Conservation (phyloP, 257 asterid genomes). For the Forsythia suspensa region DNA sequence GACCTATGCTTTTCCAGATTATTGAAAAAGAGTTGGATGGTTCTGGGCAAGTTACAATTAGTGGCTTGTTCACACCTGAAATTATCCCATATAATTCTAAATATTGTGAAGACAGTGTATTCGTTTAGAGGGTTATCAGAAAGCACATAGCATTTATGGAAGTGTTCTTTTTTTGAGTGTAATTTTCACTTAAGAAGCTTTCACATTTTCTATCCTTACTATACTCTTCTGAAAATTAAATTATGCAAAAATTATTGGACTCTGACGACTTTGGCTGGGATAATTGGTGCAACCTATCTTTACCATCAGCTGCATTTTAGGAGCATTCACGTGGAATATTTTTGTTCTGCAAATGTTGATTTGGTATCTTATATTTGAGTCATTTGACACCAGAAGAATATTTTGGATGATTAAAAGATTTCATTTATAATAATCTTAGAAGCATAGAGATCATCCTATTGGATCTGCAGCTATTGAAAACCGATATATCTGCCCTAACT, state of each 20-base stretch:
- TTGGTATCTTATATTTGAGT: neutral
- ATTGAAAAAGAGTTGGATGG: neutral
- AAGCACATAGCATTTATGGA: neutral
- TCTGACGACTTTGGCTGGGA: neutral
- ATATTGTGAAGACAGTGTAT: neutral
- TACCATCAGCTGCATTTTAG: neutral
- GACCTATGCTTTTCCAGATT: neutral
- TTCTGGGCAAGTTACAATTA: constrained; percentile 10
- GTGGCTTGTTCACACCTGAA: constrained; percentile 11
- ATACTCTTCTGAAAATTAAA: neutral
- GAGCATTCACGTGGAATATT: neutral
- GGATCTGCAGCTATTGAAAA: neutral
- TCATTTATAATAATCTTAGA: neutral
- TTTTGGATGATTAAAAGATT: neutral
- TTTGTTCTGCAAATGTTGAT: neutral
- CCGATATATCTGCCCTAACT: neutral
- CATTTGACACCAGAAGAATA: neutral
- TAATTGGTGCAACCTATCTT: neutral
- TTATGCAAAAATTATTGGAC: neutral
- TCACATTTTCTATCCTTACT: neutral
- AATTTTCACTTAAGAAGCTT: neutral
- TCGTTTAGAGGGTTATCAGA: neutral
- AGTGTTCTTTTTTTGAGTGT: neutral
- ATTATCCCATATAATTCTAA: constrained; percentile 10
- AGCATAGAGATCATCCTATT: neutral